Evolutionary conservation across 805 yeast species (phyloP), one percentile per base, ranked within the genome.

Genomic region (Ogataea polymorpha): DNA sequence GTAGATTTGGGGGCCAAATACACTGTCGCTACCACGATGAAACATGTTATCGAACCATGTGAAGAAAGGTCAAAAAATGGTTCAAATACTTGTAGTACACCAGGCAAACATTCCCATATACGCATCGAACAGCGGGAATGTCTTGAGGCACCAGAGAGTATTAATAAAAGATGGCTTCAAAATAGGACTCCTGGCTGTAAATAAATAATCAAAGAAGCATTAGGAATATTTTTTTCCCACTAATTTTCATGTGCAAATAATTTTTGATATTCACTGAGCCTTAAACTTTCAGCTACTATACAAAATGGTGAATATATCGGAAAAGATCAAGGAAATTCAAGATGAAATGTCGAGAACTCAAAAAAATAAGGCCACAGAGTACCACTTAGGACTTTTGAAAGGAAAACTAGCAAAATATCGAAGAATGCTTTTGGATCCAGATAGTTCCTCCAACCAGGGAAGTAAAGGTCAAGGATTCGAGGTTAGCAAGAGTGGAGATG

Each of bases 331-430:
- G 45, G 87, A 82, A 67, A 89, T 91, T 66, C 95, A 90, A 66
- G 88, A 82, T 66, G 99, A 91, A 64, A 80, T 91, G 72, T 79
- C 96, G 24, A 76, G 96, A 47, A 91, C 99, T 23, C 99, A 91
- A 62, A 91, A 93, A 71, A 91, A 91, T 61, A 91, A 91, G 67
- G 98, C 99, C 48, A 91, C 99, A 1, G 98, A 91, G 70, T 90
- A 93, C 64, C 99, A 91, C 62, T 74, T 91, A 58, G 98, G 99
- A 49, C 75, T 91, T 17, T 71, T 93, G 39, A 90, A 91, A 66
- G 99, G 98, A 40, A 93, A 91, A 62, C 75, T 93, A 31, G 99
- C 99, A 8, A 74, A 95, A 49, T 86, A 86, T 58, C 77, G 98
- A 59, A 82, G 95, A 56, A 96, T 91, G 70, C 73, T 91, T 37